These are phyloP conservation scores for Strigomonas culicis DNA, from an alignment of 208 protist species.

Conservation along the genomic window DNA sequence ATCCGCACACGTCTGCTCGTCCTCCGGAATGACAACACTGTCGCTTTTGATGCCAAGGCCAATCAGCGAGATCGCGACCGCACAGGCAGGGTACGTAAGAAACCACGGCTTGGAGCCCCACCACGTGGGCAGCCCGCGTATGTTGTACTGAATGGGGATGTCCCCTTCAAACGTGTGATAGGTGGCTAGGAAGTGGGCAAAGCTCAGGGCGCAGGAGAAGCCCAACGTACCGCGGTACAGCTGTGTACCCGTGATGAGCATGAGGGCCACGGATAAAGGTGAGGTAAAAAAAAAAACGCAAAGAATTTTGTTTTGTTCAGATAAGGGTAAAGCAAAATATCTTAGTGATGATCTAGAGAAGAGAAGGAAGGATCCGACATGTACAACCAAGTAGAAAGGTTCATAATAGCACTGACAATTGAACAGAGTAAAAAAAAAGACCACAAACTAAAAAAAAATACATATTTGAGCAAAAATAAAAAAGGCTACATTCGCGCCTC, in stretches of 20 bases:
- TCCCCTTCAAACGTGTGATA: constrained; percentile 3
- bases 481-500: too few relatives aligned
- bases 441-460: constrained; percentile 8
- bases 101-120: constrained; percentile 15
- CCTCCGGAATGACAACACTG: neutral
- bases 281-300: neutral
- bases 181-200: constrained; percentile 16
- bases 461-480: too few relatives aligned
- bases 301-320: neutral
- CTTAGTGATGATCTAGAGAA: too few relatives aligned
- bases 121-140: constrained; percentile 8
- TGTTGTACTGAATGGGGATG: constrained; percentile 22
- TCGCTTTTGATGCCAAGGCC: constrained; percentile 8
- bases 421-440: constrained; percentile 16
- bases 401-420: neutral
- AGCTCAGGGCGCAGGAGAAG: constrained; percentile 7
- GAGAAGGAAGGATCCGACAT: neutral
- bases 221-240: neutral
- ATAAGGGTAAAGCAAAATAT: neutral
- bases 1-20: constrained; percentile 6
- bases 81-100: constrained; percentile 16
- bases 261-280: neutral
- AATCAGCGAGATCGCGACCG: neutral
- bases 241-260: neutral
- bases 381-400: too few relatives aligned